Evolutionary conservation across 306 rosid species (phyloP).

Genomic region (Neltuma alba): DNA sequence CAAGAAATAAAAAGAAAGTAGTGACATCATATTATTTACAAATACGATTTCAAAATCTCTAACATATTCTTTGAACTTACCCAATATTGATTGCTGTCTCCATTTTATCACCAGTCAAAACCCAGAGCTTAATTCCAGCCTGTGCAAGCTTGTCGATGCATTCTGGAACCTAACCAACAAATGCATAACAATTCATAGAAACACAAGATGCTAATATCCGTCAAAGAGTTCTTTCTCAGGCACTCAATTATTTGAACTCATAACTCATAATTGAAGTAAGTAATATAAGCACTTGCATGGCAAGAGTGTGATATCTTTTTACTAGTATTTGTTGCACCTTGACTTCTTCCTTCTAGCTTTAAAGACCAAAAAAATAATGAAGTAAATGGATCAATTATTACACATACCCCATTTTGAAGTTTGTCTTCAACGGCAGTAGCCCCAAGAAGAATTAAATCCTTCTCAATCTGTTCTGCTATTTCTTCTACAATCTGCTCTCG

Average conservation of each 20-base stretch:
- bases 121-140: slow-evolving; percentile 99
- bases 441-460: slow-evolving; percentile 91
- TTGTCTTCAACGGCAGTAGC: slow-evolving; percentile 99
- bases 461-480: slow-evolving; percentile 72
- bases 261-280: slow-evolving; percentile 3
- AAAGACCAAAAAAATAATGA: slow-evolving; percentile 13
- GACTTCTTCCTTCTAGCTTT: slow-evolving; percentile 8
- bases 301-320: not conserved
- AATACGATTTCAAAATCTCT: slow-evolving; percentile 15
- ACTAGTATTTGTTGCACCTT: not conserved
- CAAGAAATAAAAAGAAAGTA: slow-evolving; percentile 7
- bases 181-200: slow-evolving; percentile 28
- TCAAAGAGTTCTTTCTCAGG: not conserved
- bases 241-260: not conserved
- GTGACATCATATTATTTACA: slow-evolving; percentile 11
- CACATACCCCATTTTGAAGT: slow-evolving; percentile 90
- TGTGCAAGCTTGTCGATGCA: slow-evolving; percentile 99
- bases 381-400: not conserved
- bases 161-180: slow-evolving; percentile 80
- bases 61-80: slow-evolving; percentile 41
- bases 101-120: slow-evolving; percentile 99
- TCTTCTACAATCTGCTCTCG: slow-evolving; percentile 76
- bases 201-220: slow-evolving; percentile 10
- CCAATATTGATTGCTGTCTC: slow-evolving; percentile 99
- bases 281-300: not conserved